These are phyloP conservation scores for Suillus plorans DNA, from an alignment of 768 basidiomycete genomes.

Conservation along the genomic window DNA sequence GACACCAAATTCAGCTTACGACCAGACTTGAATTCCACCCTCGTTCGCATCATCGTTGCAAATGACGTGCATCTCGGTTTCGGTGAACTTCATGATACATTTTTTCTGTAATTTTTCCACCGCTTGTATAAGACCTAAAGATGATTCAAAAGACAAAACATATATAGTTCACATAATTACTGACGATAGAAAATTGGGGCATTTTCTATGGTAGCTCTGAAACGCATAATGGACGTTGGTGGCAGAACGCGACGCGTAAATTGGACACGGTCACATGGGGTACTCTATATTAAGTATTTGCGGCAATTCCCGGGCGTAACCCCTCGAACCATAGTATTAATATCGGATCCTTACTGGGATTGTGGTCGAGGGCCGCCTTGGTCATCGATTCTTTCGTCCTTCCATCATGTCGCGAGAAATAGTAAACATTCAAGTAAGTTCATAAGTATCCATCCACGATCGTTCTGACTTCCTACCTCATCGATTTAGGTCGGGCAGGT, in stretches of 20 bases:
- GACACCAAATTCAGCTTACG: conserved; percentile 42
- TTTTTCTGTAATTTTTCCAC: conserved; percentile 83
- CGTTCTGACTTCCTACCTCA: conserved; percentile 5
- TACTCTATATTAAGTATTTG: background rate
- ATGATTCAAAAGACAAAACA: conserved; percentile 9
- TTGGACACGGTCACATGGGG: conserved; percentile 27
- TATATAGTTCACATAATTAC: conserved; percentile 7
- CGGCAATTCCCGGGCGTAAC: background rate
- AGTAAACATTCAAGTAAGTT: conserved; percentile 71
- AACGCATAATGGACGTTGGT: conserved; percentile 49
- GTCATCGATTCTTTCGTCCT: conserved; percentile 14
- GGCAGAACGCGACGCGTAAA: conserved; percentile 13
- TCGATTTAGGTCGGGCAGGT: conserved; percentile 68
- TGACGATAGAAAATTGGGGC: conserved; percentile 56
- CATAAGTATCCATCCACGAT: background rate
- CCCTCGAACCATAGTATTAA: background rate
- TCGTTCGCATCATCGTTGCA: conserved; percentile 80
- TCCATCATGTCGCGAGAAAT: conserved; percentile 72
- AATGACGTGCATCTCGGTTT: conserved; percentile 75
- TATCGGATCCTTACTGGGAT: background rate
- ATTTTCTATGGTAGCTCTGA: conserved; percentile 59
- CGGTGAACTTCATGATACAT: conserved; percentile 79
- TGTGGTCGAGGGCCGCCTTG: conserved; percentile 2
- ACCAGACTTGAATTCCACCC: conserved; percentile 88
- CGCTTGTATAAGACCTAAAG: conserved; percentile 72